Base-by-base conservation (phyloP, 192 early-diverging fungal genomes). In the Backusella sp. region DNA sequence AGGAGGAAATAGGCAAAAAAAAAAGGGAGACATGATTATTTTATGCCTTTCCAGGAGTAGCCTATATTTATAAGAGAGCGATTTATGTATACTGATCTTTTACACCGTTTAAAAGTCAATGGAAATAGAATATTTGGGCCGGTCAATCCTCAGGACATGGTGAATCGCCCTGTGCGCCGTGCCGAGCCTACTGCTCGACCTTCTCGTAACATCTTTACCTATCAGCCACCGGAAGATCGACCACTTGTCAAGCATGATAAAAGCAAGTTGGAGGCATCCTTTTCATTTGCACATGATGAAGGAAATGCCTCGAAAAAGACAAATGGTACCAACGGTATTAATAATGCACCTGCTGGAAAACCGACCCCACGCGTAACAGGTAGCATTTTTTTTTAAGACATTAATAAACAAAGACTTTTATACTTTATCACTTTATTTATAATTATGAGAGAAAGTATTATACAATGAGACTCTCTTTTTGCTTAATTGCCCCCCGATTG, bases 121-220 rank as follows among this genome's bases (percentile, higher is more conserved):
- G 75, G 75, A 8, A 49, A 49, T 19, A 72, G 75, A 32, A 44
- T 80, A 32, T 80, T 80, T 73, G 79, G 79, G 5, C 67, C 68
- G 3, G 75, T 73, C 1, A 42, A 80, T 35, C 72, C 72, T 5
- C 67, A 76, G 41, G 79, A 80, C 39, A 66, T 73, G 44, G 78
- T 75, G 9, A 26, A n/a, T 3, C 67, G 28, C 14, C 67, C 71
- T 36, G 30, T 66, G 2, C 53, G 53, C 17, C 42, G 49, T 21
- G 23, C 37, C 15, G 70, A 72, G 17, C 65, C 62, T 0, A 77
- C 15, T 23, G 62, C 53, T 30, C 75, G 68, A 56, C 71, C 79
- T 28, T 35, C 56, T 15, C 79, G 79, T 4, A 74, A 80, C 49
- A 80, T 80, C 39, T 80, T 80, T 23, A 68, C 75, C 6, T 80